Conservation (phyloP, 768 basidiomycete genomes). For the Psilocybe subaeruginosa region DNA sequence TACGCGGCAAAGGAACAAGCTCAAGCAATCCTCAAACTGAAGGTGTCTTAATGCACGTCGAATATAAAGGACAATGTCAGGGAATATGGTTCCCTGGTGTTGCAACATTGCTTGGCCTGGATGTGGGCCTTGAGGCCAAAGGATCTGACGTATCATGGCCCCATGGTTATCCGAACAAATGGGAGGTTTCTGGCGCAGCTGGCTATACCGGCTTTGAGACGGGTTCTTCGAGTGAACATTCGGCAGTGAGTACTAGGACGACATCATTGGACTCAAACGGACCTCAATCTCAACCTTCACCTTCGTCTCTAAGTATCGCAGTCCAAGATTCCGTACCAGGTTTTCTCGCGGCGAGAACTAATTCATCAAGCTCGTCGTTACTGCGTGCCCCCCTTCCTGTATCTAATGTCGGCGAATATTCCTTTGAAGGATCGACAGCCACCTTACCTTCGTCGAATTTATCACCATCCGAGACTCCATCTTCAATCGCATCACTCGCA, state of each 20-base stretch:
- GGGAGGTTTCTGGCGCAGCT: slow-evolving; percentile 63
- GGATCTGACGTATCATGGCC: slow-evolving; percentile 74
- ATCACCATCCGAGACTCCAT: slow-evolving; percentile 33
- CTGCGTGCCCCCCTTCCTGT: slow-evolving; percentile 75
- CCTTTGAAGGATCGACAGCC: slow-evolving; percentile 62
- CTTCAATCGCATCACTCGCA: slow-evolving; percentile 55
- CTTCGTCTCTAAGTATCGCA: slow-evolving; percentile 20
- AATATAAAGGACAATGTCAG: slow-evolving; percentile 74
- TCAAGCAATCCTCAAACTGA: slow-evolving; percentile 39
- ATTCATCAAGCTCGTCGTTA: slow-evolving; percentile 62
- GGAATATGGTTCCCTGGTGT: slow-evolving; percentile 85
- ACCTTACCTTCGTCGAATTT: slow-evolving; percentile 36
- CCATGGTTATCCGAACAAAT: slow-evolving; percentile 48
- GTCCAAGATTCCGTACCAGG: slow-evolving; percentile 13
- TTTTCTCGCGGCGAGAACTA: slow-evolving; percentile 33
- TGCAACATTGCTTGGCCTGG: slow-evolving; percentile 79
- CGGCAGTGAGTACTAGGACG: slow-evolving; percentile 40
- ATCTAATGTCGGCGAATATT: slow-evolving; percentile 68
- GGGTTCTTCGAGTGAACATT: slow-evolving; percentile 38
- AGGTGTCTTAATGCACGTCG: slow-evolving; percentile 65
- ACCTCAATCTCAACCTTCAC: slow-evolving; percentile 22
- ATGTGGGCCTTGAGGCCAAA: slow-evolving; percentile 69
- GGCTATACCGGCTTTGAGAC: slow-evolving; percentile 78
- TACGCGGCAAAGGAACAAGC: slow-evolving; percentile 54
- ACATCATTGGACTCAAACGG: slow-evolving; percentile 51